Conservation (phyloP, 208 protist species). For the Crithidia thermophila region DNA sequence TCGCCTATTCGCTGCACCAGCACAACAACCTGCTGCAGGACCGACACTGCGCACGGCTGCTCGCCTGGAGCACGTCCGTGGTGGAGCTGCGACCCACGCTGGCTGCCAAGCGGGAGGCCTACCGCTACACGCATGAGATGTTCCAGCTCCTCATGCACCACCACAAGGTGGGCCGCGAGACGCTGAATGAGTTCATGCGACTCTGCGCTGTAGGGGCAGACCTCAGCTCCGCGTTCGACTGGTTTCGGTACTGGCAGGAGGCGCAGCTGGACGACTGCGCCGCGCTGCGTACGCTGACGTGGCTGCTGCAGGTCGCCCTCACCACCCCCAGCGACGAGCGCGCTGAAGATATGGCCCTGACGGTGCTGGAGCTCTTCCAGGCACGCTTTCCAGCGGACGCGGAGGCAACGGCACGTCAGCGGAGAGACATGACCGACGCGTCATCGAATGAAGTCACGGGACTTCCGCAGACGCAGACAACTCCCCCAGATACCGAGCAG, state of each 20-base stretch:
- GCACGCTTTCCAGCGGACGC: conserved; percentile 28
- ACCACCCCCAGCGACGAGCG: conserved; percentile 71
- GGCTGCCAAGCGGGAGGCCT: conserved; percentile 57
- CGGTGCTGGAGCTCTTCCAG: conserved; percentile 69
- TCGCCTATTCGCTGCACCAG: conserved; percentile 72
- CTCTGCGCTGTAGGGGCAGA: conserved; percentile 81
- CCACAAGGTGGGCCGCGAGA: conserved; percentile 70
- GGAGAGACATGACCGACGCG: too few relatives aligned
- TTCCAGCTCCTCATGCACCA: conserved; percentile 71
- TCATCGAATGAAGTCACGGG: too few relatives aligned
- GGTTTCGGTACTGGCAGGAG: conserved; percentile 87
- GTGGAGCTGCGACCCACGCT: conserved; percentile 50
- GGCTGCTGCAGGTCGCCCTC: conserved; percentile 67
- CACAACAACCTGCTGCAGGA: conserved; percentile 78
- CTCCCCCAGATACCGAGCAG: conserved; percentile 33
- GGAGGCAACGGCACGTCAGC: conserved; percentile 13
- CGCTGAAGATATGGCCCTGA: conserved; percentile 79
- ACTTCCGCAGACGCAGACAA: conserved; percentile 15
- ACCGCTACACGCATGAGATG: conserved; percentile 81
- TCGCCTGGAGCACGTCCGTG: conserved; percentile 79
- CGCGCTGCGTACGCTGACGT: conserved; percentile 42
- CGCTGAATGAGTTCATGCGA: conserved; percentile 75
- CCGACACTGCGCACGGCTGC: conserved; percentile 73
- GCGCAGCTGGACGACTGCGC: conserved; percentile 29
- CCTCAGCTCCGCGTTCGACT: conserved; percentile 81